Evolutionary conservation across 2,329 filamentous ascomycete species (phyloP).

Genomic region (Venturia oleaginea): DNA sequence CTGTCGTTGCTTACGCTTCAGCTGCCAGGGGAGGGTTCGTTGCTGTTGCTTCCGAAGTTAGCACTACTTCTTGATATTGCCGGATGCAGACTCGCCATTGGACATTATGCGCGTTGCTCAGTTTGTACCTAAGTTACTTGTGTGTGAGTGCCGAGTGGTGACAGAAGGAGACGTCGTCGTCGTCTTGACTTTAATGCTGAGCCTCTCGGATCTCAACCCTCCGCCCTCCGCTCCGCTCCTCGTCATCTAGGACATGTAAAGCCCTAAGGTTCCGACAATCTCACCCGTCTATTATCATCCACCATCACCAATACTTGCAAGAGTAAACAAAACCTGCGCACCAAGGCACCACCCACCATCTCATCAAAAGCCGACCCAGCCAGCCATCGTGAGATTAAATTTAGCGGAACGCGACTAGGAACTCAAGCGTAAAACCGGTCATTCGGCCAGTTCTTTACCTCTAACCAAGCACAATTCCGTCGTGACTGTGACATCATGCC

Average conservation of each 20-base stretch:
- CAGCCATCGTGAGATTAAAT: not conserved
- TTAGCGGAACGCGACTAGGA: not conserved
- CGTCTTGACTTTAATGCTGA: not conserved
- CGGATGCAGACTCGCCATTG: not conserved
- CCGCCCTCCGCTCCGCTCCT: not conserved
- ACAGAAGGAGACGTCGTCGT: not conserved
- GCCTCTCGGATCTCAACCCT: not conserved
- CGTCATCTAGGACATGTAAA: not conserved
- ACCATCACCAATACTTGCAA: not conserved
- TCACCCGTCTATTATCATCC: too few relatives aligned
- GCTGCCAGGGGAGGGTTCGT: constrained; percentile 26
- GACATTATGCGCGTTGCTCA: not conserved
- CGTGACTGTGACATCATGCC: not conserved
- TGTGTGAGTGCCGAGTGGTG: not conserved
- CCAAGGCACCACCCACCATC: not conserved
- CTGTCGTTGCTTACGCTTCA: constrained; percentile 31
- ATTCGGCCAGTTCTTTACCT: not conserved
- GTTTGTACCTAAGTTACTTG: not conserved
- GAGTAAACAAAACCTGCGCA: not conserved
- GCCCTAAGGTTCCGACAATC: not conserved
- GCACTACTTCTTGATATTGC: not conserved
- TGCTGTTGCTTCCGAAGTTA: constrained; percentile 1
- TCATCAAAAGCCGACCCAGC: not conserved
- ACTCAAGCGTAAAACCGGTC: not conserved
- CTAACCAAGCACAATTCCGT: not conserved